phyloP scores from a whole-genome alignment of 768 basidiomycete genomes.

The Russula compacta region DNA sequence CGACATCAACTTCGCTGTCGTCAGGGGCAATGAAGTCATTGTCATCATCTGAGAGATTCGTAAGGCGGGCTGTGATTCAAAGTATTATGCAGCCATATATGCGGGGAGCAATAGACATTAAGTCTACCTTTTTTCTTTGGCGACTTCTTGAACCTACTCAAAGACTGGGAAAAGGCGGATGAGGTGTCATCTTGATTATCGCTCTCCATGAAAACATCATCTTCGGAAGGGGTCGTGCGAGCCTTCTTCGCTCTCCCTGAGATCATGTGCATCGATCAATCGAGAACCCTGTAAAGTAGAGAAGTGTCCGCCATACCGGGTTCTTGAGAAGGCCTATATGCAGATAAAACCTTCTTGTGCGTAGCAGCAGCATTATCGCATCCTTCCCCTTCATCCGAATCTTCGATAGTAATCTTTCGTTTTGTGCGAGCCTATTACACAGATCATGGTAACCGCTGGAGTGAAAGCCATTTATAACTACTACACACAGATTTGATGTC shows the following conservation, averaged over 20 bases:
- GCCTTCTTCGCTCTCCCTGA: constrained; percentile 50
- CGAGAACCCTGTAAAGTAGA: too few species aligned
- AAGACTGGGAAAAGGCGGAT: constrained; percentile 45
- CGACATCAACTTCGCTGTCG: constrained; percentile 33
- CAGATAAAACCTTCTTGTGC: constrained; percentile 16
- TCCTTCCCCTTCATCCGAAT: constrained; percentile 58
- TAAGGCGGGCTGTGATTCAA: constrained; percentile 24
- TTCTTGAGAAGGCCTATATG: constrained; percentile 13
- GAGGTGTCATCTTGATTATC: constrained; percentile 33
- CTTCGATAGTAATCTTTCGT: constrained; percentile 59
- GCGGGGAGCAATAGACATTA: neutral
- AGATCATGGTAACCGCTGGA: neutral
- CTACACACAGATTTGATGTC: constrained; percentile 5
- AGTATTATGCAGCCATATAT: neutral
- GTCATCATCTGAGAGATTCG: constrained; percentile 41
- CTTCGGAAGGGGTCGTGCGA: constrained; percentile 40
- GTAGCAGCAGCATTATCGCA: neutral
- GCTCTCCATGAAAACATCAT: constrained; percentile 24
- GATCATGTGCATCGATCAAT: constrained; percentile 1
- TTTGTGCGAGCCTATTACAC: constrained; percentile 30
- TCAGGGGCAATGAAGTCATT: constrained; percentile 66
- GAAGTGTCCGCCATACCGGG: neutral
- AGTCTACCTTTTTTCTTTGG: constrained; percentile 44
- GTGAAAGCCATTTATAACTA: neutral
- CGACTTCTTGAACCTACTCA: constrained; percentile 60